Evolutionary conservation across 345 rosid genomes (phyloP), one percentile per base, ranked within the genome.

Genomic region (Rhizophora apiculata): DNA sequence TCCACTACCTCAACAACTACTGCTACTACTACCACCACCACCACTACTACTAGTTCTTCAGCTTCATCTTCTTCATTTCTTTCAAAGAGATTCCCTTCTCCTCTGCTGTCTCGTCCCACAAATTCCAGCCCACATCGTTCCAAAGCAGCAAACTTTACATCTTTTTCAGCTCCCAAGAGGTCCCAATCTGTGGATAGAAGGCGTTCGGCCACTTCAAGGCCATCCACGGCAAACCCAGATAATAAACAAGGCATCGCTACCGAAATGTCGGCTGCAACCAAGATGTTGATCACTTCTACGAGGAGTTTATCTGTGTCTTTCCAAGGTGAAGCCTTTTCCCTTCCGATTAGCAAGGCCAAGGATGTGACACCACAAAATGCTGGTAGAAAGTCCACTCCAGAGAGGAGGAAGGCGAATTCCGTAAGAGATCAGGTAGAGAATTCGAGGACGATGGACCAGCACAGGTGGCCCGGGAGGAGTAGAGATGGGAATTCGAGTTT

Each of bases 271-370:
- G 79, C 86, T 57, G 90, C 93, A 0, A 75, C 88, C 8, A 89
- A 81, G 85, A 85, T 91, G 93, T 77, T 88, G 69, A 82, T 94
- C 70, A 89, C 96, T 81, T 94, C 97, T 11, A 81, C 97, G 0
- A 74, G 98, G 75, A 94, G 96, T 61, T 82, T 94, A 70, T 86
- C 96, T n/a, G 98, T 94, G 71, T 87, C 98, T 1, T 94, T 94
- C 67, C 98, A 91, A 83, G 98, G 98, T 0, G 92, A 88, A 74
- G 75, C 90, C 55, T 94, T 88, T 83, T 89, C 97, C 34, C 90
- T 94, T 60, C 97, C 96, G 69, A 82, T 91, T 74, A 87, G 96
- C 62, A 94, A 87, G 78, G 87, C 89, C 55, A 94, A 87, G 75
- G 86, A 87, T 29, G 70, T 83, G 63, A 36, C 85, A 30, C 81